phyloP scores from a whole-genome alignment of 2,329 filamentous ascomycete species.

The Phaeosphaeriaceae sp. region DNA sequence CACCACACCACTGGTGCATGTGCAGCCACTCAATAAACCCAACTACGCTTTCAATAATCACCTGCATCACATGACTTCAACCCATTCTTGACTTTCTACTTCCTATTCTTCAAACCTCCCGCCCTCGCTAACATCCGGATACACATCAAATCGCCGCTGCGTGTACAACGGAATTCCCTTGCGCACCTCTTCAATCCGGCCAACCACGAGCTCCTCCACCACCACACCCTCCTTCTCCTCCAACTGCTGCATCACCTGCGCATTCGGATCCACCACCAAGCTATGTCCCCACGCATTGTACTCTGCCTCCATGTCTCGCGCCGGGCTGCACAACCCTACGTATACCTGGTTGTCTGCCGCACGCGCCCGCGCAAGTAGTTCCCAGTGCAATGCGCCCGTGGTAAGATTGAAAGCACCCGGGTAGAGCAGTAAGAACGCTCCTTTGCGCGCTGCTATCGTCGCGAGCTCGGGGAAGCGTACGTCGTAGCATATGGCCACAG shows the following conservation, averaged over 20 bases:
- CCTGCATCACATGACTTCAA: too few species aligned
- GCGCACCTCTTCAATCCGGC: slow-evolving; percentile 49
- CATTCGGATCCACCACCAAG: slow-evolving; percentile 86
- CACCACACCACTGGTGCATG: too few species aligned
- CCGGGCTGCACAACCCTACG: slow-evolving; percentile 90
- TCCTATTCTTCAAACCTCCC: slow-evolving; percentile 50
- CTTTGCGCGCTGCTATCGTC: slow-evolving; percentile 82
- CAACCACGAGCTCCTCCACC: slow-evolving; percentile 60
- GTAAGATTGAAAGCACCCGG: slow-evolving; percentile 97
- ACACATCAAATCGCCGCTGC: slow-evolving; percentile 93
- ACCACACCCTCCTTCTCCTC: slow-evolving; percentile 80
- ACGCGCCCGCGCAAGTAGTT: slow-evolving; percentile 77
- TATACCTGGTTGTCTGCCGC: slow-evolving; percentile 95
- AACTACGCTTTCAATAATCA: too few species aligned
- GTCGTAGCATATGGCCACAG: slow-evolving; percentile 95
- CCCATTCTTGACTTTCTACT: too few species aligned
- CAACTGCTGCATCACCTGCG: slow-evolving; percentile 77
- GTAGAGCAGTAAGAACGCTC: slow-evolving; percentile 88
- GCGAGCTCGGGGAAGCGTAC: slow-evolving; percentile 95
- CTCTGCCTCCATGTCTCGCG: slow-evolving; percentile 74
- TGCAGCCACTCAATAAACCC: too few species aligned
- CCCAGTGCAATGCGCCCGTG: slow-evolving; percentile 92
- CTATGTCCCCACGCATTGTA: slow-evolving; percentile 96
- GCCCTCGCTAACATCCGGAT: slow-evolving; percentile 81
- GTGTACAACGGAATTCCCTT: slow-evolving; percentile 82